Evolutionary conservation across 768 basidiomycete genomes (phyloP).

Genomic region (Cystoderma amianthinum): DNA sequence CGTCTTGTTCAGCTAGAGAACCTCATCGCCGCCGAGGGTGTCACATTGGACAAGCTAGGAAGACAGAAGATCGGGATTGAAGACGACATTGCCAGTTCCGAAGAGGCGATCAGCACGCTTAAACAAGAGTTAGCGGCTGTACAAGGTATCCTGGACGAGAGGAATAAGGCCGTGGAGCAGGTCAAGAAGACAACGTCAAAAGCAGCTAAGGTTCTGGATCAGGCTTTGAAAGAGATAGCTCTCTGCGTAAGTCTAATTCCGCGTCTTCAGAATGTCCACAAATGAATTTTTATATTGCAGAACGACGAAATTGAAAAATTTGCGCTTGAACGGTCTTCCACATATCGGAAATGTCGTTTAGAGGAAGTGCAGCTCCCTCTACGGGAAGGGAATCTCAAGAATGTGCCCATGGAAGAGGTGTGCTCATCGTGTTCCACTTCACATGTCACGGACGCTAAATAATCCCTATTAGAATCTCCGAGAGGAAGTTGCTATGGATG

Average conservation of each 20-base stretch:
- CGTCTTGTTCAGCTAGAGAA: constrained; percentile 57
- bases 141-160: constrained; percentile 65
- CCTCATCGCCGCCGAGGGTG: no score
- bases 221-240: constrained; percentile 86
- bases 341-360: constrained; percentile 88
- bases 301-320: constrained; percentile 86
- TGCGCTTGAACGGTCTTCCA: constrained; percentile 74
- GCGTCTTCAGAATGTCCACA: not conserved
- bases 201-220: constrained; percentile 74
- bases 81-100: no score
- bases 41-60: no score
- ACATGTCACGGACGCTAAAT: constrained; percentile 3
- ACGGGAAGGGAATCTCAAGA: constrained; percentile 64
- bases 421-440: constrained; percentile 5
- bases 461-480: constrained; percentile 54
- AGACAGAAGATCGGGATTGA: no score
- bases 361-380: constrained; percentile 89
- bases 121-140: constrained; percentile 55
- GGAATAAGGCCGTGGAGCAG: constrained; percentile 66
- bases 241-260: constrained; percentile 43
- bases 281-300: constrained; percentile 10
- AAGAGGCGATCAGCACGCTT: constrained; percentile 43
- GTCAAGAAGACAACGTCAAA: constrained; percentile 66
- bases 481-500: constrained; percentile 55
- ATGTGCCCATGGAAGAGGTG: constrained; percentile 96